phyloP scores from a whole-genome alignment of 345 rosid genomes.

The Nasturtium officinale region DNA sequence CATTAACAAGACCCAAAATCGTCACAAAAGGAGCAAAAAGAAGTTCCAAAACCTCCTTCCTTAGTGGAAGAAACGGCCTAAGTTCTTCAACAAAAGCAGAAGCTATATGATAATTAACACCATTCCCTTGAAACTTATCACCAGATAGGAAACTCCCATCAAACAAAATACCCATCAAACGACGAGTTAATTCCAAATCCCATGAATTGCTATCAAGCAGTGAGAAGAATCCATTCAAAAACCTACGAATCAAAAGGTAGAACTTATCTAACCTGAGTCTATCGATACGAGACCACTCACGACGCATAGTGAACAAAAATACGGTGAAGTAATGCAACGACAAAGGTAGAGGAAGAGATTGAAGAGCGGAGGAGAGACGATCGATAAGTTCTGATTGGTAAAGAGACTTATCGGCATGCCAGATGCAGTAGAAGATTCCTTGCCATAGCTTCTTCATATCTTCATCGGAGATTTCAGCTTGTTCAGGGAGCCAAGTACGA shows the following conservation, averaged over 20 bases:
- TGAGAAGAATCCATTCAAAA: slow-evolving; percentile 54
- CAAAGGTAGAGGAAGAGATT: slow-evolving; percentile 54
- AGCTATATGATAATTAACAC: slow-evolving; percentile 82
- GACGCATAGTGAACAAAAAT: slow-evolving; percentile 86
- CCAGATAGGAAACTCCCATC: slow-evolving; percentile 54
- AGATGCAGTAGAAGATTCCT: slow-evolving; percentile 93
- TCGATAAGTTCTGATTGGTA: slow-evolving; percentile 69
- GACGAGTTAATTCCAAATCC: slow-evolving; percentile 58
- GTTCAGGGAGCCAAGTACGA: slow-evolving; percentile 74
- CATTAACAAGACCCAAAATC: slow-evolving; percentile 58
- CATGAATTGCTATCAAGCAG: slow-evolving; percentile 57
- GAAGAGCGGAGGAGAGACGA: slow-evolving; percentile 59
- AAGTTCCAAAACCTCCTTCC: slow-evolving; percentile 52
- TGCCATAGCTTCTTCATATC: slow-evolving; percentile 93
- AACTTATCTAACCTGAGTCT: slow-evolving; percentile 83
- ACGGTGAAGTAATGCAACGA: slow-evolving; percentile 67
- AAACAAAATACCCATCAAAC: slow-evolving; percentile 54
- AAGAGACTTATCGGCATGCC: slow-evolving; percentile 88
- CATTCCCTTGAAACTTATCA: slow-evolving; percentile 66
- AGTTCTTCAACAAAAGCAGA: slow-evolving; percentile 77
- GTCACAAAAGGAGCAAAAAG: slow-evolving; percentile 54
- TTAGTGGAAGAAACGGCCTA: slow-evolving; percentile 64
- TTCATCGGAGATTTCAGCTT: slow-evolving; percentile 59
- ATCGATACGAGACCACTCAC: slow-evolving; percentile 95
- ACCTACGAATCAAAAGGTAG: slow-evolving; percentile 78